A percentile compares a stretch with the other conserved stretches of the same genome.
phyloP scores from a whole-genome alignment of 2,329 filamentous ascomycete genomes.

The Phymatotrichopsis omnivora region DNA sequence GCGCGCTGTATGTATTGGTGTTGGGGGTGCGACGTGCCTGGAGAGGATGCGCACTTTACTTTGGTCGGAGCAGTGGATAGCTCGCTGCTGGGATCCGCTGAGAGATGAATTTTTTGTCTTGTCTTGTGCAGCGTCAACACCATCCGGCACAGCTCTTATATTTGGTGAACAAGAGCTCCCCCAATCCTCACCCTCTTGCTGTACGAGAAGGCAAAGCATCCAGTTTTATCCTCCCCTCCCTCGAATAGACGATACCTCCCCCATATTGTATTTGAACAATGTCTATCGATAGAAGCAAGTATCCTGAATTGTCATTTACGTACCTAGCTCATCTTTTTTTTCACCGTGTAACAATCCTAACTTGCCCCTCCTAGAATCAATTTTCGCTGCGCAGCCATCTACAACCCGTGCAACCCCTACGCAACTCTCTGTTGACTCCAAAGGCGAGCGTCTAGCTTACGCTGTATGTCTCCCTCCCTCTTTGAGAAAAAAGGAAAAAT shows the following conservation, averaged over 20 bases:
- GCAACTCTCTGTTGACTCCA: slow-evolving; percentile 74
- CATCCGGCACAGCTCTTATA: no score
- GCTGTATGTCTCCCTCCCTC: slow-evolving; percentile 52
- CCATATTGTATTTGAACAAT: background rate
- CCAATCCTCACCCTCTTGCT: no score
- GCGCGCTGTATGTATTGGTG: no score
- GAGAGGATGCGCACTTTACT: no score
- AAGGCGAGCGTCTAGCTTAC: slow-evolving; percentile 87
- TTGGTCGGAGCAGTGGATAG: no score
- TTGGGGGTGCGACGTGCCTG: no score
- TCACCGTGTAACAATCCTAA: no score
- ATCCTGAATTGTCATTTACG: background rate
- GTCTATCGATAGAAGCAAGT: background rate
- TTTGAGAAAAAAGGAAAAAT: background rate
- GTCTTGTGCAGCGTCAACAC: no score
- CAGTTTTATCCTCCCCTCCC: background rate
- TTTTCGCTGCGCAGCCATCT: slow-evolving; percentile 74
- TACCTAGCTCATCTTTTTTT: background rate
- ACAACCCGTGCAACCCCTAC: slow-evolving; percentile 81
- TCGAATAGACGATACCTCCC: background rate
- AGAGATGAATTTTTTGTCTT: no score
- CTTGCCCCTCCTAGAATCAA: slow-evolving; percentile 44
- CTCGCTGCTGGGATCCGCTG: no score
- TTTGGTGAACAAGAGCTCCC: no score
- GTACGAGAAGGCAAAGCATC: no score